phyloP scores from a whole-genome alignment of 1,284 basidiomycete species.

The Marasmius tenuissimus region DNA sequence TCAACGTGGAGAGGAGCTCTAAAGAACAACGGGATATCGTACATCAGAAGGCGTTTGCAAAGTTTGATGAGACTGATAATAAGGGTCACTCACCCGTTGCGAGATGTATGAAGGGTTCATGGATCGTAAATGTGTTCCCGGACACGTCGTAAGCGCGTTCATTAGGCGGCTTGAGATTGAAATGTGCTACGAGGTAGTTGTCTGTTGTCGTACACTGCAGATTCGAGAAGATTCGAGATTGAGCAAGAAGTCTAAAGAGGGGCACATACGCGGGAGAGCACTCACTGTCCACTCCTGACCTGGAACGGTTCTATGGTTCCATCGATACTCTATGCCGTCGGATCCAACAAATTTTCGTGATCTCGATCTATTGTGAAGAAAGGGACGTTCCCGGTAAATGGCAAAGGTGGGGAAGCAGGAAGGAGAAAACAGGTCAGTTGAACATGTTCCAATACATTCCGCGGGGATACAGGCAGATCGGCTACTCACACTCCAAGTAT shows the following conservation, averaged over 20 bases:
- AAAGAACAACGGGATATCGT: neutral
- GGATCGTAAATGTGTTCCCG: conserved; percentile 63
- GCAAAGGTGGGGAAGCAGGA: conserved; percentile 3
- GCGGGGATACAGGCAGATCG: neutral
- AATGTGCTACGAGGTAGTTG: conserved; percentile 57
- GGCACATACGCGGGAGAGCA: conserved; percentile 15
- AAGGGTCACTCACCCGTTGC: conserved; percentile 47
- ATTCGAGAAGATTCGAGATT: conserved; percentile 9
- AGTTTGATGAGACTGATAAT: neutral
- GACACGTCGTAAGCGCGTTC: conserved; percentile 59
- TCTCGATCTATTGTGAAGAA: conserved; percentile 44
- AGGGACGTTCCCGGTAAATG: neutral
- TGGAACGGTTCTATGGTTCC: conserved; percentile 50
- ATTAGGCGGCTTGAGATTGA: conserved; percentile 52
- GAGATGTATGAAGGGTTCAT: conserved; percentile 55
- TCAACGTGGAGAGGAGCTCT: conserved; percentile 1
- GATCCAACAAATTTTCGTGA: conserved; percentile 63
- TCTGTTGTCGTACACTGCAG: conserved; percentile 56
- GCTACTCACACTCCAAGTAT: conserved; percentile 60
- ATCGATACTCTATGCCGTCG: conserved; percentile 66
- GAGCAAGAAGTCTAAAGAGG: neutral
- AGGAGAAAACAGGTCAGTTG: neutral
- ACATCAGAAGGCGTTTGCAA: neutral
- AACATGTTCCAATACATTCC: neutral
- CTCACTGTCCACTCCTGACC: conserved; percentile 72